Percentiles rank a stretch among this genome's conserved stretches.
Evolutionary conservation across 2,329 filamentous ascomycete species (phyloP).

Genomic region (Penicillium capsulatum): DNA sequence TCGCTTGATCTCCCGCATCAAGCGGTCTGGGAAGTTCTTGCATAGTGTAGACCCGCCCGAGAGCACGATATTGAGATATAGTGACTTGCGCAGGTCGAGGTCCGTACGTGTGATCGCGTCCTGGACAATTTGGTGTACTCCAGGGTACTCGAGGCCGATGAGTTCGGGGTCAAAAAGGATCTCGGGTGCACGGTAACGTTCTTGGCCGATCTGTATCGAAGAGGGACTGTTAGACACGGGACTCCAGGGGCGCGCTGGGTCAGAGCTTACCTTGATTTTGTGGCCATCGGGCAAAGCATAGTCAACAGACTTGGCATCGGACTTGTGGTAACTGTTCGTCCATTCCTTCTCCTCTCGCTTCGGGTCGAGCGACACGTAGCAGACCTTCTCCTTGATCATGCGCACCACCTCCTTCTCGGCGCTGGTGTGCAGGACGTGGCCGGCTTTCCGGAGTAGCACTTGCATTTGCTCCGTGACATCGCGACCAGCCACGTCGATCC

Average conservation of each 20-base stretch:
- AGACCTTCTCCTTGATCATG: constrained; percentile 90
- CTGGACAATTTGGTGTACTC: constrained; percentile 95
- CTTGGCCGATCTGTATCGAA: constrained; percentile 67
- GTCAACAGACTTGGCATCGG: constrained; percentile 74
- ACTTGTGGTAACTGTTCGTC: constrained; percentile 66
- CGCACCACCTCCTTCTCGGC: constrained; percentile 99
- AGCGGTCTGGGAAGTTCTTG: constrained; percentile 90
- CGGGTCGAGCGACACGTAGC: constrained; percentile 86
- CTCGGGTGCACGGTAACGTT: constrained; percentile 92
- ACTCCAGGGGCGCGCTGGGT: background rate
- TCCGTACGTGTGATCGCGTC: constrained; percentile 94
- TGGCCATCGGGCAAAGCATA: constrained; percentile 90
- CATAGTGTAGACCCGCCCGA: constrained; percentile 94
- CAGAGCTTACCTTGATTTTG: constrained; percentile 70
- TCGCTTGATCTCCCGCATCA: constrained; percentile 86
- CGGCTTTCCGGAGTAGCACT: constrained; percentile 81
- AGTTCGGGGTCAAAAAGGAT: constrained; percentile 97
- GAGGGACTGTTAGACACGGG: constrained; percentile 2
- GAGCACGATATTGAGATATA: constrained; percentile 95
- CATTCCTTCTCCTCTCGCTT: constrained; percentile 96
- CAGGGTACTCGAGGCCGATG: constrained; percentile 93
- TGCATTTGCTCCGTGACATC: constrained; percentile 97
- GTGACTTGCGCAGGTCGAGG: constrained; percentile 85
- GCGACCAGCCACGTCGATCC: constrained; percentile 92
- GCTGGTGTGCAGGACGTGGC: constrained; percentile 93